These are phyloP conservation scores for Penicillium sp. DNA, from an alignment of 2,329 filamentous ascomycete species.

Conservation along the genomic window DNA sequence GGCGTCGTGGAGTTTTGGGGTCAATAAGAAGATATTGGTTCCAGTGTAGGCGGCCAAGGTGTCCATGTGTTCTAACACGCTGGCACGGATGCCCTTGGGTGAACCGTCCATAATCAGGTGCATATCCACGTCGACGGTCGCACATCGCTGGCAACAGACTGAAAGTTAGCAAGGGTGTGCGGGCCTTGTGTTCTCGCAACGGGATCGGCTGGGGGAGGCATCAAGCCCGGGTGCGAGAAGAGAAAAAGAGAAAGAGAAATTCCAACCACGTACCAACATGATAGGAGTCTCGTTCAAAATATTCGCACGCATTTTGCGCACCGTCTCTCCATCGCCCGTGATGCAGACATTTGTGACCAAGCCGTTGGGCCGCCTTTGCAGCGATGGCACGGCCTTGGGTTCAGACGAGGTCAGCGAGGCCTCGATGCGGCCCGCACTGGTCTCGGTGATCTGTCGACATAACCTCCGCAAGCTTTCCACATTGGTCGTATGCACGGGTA, in stretches of 20 bases:
- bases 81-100: slow-evolving; percentile 61
- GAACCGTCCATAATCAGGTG: slow-evolving; percentile 76
- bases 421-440: slow-evolving; percentile 64
- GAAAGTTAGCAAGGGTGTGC: slow-evolving; percentile 22
- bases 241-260: slow-evolving; percentile 15
- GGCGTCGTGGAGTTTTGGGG: slow-evolving; percentile 75
- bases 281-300: slow-evolving; percentile 90
- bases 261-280: slow-evolving; percentile 64
- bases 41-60: slow-evolving; percentile 81
- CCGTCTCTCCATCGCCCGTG: slow-evolving; percentile 77
- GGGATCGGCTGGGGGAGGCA: background rate
- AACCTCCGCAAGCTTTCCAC: slow-evolving; percentile 70
- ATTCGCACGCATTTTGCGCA: slow-evolving; percentile 81
- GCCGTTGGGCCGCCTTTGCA: slow-evolving; percentile 49
- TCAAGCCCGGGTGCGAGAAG: slow-evolving; percentile 1
- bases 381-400: slow-evolving; percentile 57
- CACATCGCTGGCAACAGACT: slow-evolving; percentile 62
- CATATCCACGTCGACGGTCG: slow-evolving; percentile 87
- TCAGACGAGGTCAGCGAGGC: slow-evolving; percentile 78
- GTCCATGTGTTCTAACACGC: slow-evolving; percentile 78
- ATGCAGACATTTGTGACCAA: slow-evolving; percentile 83
- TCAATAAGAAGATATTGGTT: slow-evolving; percentile 92
- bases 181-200: slow-evolving; percentile 3
- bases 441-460: slow-evolving; percentile 73
- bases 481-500: slow-evolving; percentile 88